Conservation (phyloP, 2,329 filamentous ascomycete species). For the Aureobasidium sp. region DNA sequence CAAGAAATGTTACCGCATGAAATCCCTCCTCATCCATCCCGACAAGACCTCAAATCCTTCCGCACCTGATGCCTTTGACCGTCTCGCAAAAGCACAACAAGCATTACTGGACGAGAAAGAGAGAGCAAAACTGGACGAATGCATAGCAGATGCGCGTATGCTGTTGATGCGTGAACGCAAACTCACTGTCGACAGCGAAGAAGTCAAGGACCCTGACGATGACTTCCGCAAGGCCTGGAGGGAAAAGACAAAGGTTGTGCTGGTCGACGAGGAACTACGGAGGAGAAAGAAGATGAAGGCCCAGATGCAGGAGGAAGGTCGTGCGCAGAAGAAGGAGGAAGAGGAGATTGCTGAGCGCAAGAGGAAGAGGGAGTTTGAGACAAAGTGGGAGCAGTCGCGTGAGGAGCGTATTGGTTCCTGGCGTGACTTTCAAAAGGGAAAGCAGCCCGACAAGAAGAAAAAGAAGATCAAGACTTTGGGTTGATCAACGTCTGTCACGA, state of each 20-base stretch:
- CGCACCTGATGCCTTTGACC: conserved; percentile 92
- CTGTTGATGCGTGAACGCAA: conserved; percentile 90
- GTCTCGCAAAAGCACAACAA: conserved; percentile 88
- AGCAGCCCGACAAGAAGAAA: conserved; percentile 32
- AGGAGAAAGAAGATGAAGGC: conserved; percentile 79
- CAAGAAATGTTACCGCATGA: conserved; percentile 87
- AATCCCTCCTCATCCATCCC: conserved; percentile 97
- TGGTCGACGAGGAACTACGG: conserved; percentile 87
- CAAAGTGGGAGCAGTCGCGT: conserved; percentile 88
- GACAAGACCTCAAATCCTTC: conserved; percentile 90
- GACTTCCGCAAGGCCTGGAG: conserved; percentile 82
- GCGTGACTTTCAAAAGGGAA: conserved; percentile 75
- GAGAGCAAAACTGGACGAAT: conserved; percentile 78
- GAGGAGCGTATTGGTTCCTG: conserved; percentile 90
- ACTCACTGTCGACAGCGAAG: conserved; percentile 79
- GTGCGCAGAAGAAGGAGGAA: conserved; percentile 77
- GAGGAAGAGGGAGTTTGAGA: conserved; percentile 71
- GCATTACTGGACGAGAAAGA: conserved; percentile 91
- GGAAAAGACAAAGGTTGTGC: conserved; percentile 78
- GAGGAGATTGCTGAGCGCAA: conserved; percentile 63
- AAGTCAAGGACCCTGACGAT: conserved; percentile 62
- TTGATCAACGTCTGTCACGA: conserved; percentile 23
- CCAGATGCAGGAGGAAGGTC: conserved; percentile 91
- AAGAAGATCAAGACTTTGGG: conserved; percentile 46
- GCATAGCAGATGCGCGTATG: conserved; percentile 91